Conservation (phyloP, 2,329 filamentous ascomycete species). For the Colletotrichum sp. region DNA sequence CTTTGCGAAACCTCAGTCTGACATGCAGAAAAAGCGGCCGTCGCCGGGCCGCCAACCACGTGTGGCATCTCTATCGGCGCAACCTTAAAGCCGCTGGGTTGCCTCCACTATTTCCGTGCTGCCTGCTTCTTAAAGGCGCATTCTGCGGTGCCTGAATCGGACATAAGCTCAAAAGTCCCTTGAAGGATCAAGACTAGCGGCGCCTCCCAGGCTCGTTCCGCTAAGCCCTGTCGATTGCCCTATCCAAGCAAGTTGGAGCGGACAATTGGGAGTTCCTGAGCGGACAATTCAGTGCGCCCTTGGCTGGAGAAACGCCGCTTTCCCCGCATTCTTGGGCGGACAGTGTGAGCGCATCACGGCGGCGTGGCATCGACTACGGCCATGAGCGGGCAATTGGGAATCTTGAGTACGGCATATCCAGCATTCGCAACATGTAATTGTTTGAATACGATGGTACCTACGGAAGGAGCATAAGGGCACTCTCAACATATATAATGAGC, state of each 20-base stretch:
- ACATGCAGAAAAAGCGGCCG: not conserved
- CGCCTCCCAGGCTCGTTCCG: not conserved
- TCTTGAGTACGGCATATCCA: not conserved
- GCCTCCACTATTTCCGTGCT: not conserved
- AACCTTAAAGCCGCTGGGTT: not conserved
- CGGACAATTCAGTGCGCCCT: not conserved
- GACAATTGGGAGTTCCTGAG: not conserved
- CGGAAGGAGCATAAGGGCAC: no score
- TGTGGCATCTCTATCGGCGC: not conserved
- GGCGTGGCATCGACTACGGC: not conserved
- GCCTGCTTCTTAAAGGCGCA: not conserved
- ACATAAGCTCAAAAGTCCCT: not conserved
- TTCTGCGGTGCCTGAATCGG: not conserved
- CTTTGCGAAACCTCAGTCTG: not conserved
- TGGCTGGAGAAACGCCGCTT: not conserved
- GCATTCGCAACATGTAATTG: not conserved
- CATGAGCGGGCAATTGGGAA: not conserved
- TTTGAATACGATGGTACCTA: not conserved
- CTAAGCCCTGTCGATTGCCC: not conserved
- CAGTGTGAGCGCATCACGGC: not conserved
- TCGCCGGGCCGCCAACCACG: not conserved
- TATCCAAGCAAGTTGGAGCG: not conserved
- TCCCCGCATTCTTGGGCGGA: not conserved
- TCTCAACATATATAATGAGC: no score
- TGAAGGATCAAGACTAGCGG: not conserved